These are phyloP conservation scores for Arctium lappa DNA, from an alignment of 129 eudicot species.

Conservation along the genomic window DNA sequence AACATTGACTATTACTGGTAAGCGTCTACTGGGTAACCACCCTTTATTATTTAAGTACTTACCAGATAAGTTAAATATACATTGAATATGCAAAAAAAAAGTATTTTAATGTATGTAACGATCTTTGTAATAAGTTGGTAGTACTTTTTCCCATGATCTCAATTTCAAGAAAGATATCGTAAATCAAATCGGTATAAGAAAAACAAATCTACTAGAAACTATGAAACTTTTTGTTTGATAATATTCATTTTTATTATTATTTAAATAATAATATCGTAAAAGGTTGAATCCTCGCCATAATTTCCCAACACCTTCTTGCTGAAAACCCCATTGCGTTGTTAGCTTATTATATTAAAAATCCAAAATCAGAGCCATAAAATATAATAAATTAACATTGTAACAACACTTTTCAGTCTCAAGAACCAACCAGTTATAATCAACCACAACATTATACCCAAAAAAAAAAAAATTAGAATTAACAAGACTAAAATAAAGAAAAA, in stretches of 20 bases:
- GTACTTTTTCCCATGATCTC: neutral
- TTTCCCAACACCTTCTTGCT: neutral
- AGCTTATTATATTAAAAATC: neutral
- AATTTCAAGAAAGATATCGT: neutral
- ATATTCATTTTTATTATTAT: neutral
- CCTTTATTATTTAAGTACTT: too few relatives aligned
- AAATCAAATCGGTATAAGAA: neutral
- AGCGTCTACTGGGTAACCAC: too few relatives aligned
- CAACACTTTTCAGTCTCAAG: neutral
- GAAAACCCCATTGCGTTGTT: neutral
- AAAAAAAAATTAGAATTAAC: slow-evolving; percentile 6
- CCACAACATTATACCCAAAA: slow-evolving; percentile 1
- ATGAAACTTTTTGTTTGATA: neutral
- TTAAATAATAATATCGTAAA: neutral
- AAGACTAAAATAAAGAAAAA: slow-evolving; percentile 17
- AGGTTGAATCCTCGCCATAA: neutral
- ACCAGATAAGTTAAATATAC: too few relatives aligned
- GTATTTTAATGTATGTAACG: too few relatives aligned
- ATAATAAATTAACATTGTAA: neutral
- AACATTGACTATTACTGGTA: too few relatives aligned
- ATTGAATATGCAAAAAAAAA: too few relatives aligned
- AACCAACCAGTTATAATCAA: slow-evolving; percentile 26
- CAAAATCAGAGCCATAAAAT: neutral
- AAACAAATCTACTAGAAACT: neutral
- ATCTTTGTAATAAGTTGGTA: too few relatives aligned